Base-by-base conservation (phyloP, 1,284 basidiomycete species). In the Pterula multifida region DNA sequence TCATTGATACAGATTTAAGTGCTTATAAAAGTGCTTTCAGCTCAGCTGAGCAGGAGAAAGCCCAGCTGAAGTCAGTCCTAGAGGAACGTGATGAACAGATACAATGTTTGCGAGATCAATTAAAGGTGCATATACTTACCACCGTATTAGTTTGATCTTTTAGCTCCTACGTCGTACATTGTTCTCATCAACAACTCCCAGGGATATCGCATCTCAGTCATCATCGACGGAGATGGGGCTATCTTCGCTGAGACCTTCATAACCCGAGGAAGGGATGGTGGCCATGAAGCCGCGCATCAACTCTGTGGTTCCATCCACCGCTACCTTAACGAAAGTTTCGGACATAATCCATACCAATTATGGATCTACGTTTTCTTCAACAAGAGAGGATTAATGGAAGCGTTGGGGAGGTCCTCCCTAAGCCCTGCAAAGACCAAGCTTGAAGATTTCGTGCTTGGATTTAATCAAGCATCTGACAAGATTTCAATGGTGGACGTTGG, bases 401-500 rank as follows among this genome's bases (percentile, higher is more conserved):
- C 73, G 0, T 68, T 83, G 45, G 63, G 62, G 15, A 70, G 69
- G 49, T 63, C 62, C 36, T 72, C 73, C 26, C 61, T 68, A 46
- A 52, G 57, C 13, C 57, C 63, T 17, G 70, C 68, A 28, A 72
- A 67, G 50, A 57, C 60, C 42, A 70, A 67, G 47, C 76, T 84
- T 54, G 76, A 78, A 4, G 75, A 81, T 21, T 85, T 85, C 57
- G 63, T 80, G 48, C 62, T 71, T 50, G 82, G 83, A 6, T 80
- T 85, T 56, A 83, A 82, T 62, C 75, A 80, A 60, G 74, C 79
- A 6, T 66, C 73, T 11, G 76, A 78, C 52, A 69, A 78, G 36
- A 83, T 82, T 60, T 61, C 74, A 58, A 81, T 88, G 62, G 69
- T 81, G 48, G 85, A 89, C 61, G 82, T 85, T 49, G 84, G 85